phyloP scores from a whole-genome alignment of 805 yeast species.

The Candida jianshihensis region DNA sequence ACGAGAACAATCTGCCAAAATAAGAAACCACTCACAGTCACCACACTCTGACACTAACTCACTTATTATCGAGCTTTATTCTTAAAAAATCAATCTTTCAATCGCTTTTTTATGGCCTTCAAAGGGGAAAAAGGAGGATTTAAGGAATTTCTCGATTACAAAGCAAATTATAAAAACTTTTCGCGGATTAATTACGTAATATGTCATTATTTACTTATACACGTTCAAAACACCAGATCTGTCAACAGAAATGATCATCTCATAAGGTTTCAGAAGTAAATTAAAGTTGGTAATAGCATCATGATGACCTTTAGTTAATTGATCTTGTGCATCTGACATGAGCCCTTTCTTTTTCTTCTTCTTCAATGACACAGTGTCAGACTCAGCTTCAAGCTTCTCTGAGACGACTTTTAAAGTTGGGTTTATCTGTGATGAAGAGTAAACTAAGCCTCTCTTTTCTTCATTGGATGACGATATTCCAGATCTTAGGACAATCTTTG shows the following conservation, averaged over 20 bases:
- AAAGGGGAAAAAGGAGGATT: neutral
- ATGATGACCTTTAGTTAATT: conserved; percentile 36
- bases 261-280: conserved; percentile 41
- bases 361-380: conserved; percentile 9
- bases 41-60: neutral
- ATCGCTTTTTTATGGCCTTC: neutral
- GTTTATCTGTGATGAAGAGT: conserved; percentile 26
- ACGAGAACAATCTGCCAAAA: neutral
- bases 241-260: conserved; percentile 60
- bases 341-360: conserved; percentile 25
- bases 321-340: conserved; percentile 37
- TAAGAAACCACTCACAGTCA: neutral
- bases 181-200: neutral
- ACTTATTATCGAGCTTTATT: neutral
- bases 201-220: conserved; percentile 33
- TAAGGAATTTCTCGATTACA: conserved; percentile 3
- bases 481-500: conserved; percentile 23
- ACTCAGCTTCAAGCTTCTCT: conserved; percentile 25
- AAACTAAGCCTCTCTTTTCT: neutral
- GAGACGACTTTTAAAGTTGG: conserved; percentile 34
- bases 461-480: neutral
- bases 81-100: neutral
- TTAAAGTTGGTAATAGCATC: conserved; percentile 46
- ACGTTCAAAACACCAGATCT: conserved; percentile 60
- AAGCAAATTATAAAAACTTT: conserved; percentile 10